Evolutionary conservation across 768 basidiomycete species (phyloP).

Genomic region (Russula ochroleuca): DNA sequence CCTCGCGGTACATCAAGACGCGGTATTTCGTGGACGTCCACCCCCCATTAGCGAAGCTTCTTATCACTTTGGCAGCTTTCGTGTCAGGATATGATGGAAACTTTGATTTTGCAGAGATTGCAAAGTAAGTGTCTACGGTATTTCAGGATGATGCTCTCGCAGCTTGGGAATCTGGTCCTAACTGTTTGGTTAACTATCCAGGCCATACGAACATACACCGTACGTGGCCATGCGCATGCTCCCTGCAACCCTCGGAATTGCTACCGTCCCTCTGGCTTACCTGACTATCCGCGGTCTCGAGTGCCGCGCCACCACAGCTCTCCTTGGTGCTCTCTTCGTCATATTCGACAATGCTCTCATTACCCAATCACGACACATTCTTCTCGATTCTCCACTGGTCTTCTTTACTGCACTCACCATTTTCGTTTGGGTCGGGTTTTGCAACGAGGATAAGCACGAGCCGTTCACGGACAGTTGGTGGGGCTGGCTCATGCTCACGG

Average conservation of each 20-base stretch:
- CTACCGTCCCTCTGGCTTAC: conserved; percentile 86
- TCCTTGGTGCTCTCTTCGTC: conserved; percentile 86
- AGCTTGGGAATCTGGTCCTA: background rate
- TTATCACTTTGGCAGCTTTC: conserved; percentile 89
- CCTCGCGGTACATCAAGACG: conserved; percentile 88
- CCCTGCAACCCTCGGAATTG: conserved; percentile 86
- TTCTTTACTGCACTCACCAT: conserved; percentile 93
- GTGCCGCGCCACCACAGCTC: conserved; percentile 86
- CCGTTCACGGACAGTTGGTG: conserved; percentile 90
- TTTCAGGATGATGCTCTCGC: background rate
- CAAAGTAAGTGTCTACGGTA: conserved; percentile 58
- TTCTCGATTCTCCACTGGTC: conserved; percentile 95
- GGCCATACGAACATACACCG: conserved; percentile 81
- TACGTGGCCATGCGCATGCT: conserved; percentile 97
- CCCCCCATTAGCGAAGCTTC: conserved; percentile 91
- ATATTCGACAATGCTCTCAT: conserved; percentile 96
- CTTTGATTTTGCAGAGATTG: conserved; percentile 98
- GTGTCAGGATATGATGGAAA: conserved; percentile 85
- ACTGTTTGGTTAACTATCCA: conserved; percentile 33
- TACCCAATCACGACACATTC: conserved; percentile 94
- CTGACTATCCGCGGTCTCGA: conserved; percentile 91
- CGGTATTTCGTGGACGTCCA: conserved; percentile 94
- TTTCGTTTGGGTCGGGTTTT: conserved; percentile 87
- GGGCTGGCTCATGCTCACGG: conserved; percentile 84
- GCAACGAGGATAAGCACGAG: conserved; percentile 79